A percentile compares a stretch with the other conserved stretches of the same genome.
These are phyloP conservation scores for Podospora appendiculata DNA, from an alignment of 495 filamentous ascomycete species.

Conservation along the genomic window DNA sequence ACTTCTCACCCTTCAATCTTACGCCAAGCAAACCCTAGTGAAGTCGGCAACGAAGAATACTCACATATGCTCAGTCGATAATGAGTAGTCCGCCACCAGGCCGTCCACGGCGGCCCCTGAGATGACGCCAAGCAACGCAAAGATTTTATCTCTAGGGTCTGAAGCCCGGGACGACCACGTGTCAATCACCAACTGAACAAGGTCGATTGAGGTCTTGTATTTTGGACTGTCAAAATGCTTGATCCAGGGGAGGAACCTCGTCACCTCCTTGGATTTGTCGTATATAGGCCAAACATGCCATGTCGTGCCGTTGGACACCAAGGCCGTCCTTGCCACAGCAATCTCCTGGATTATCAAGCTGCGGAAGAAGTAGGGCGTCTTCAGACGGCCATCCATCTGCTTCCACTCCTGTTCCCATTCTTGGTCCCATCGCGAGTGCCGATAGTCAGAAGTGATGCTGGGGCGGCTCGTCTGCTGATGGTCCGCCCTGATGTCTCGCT, in stretches of 20 bases:
- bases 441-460: background rate
- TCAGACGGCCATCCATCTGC: constrained; percentile 6
- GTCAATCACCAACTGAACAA: constrained; percentile 13
- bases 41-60: background rate
- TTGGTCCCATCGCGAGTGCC: too few relatives aligned
- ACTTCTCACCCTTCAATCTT: too few relatives aligned
- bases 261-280: background rate
- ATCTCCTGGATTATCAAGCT: constrained; percentile 21
- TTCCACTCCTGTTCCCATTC: constrained; percentile 8
- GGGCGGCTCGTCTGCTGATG: background rate
- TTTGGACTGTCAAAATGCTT: constrained; percentile 3
- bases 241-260: constrained; percentile 12
- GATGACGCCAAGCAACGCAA: constrained; percentile 17
- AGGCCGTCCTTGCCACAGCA: constrained; percentile 9
- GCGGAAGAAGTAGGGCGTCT: constrained; percentile 14
- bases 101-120: constrained; percentile 9
- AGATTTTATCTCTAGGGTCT: constrained; percentile 23
- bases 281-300: constrained; percentile 11
- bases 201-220: constrained; percentile 10
- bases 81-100: constrained; percentile 14
- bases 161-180: constrained; percentile 12
- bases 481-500: background rate
- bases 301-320: constrained; percentile 10
- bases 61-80: constrained; percentile 10
- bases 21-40: too few relatives aligned